Percentiles rank a stretch among this genome's conserved stretches.
Conservation (phyloP, 148 eudicot species). For the Cornus controversa region DNA sequence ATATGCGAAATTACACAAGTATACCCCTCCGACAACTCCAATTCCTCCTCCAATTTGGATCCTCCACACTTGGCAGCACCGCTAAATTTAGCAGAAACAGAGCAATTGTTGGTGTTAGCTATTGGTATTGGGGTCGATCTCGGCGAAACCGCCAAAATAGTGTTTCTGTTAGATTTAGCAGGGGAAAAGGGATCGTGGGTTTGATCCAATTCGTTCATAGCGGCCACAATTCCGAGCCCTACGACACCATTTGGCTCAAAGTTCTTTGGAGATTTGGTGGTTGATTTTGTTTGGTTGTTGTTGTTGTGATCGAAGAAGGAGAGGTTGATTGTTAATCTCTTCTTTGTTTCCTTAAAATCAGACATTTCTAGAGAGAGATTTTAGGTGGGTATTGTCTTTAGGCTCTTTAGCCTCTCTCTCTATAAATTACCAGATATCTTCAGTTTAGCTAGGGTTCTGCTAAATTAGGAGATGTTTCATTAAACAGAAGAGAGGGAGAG, state of each 20-base stretch:
- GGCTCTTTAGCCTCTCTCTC: not conserved
- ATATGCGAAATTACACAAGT: slow-evolving; percentile 55
- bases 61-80: slow-evolving; percentile 1
- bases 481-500: too few relatives aligned
- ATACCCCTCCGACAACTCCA: slow-evolving; percentile 51
- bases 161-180: not conserved
- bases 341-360: slow-evolving; percentile 21
- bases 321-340: slow-evolving; percentile 27
- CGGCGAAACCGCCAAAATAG: slow-evolving; percentile 27
- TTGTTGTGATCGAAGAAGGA: slow-evolving; percentile 22
- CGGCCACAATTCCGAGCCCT: slow-evolving; percentile 41
- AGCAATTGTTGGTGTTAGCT: not conserved
- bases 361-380: slow-evolving; percentile 26
- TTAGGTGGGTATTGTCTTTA: not conserved
- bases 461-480: not conserved
- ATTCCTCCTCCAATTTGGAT: slow-evolving; percentile 20
- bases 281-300: not conserved
- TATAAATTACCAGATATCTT: not conserved
- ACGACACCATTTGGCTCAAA: slow-evolving; percentile 32
- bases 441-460: not conserved
- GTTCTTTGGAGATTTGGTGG: slow-evolving; percentile 21
- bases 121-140: slow-evolving; percentile 39
- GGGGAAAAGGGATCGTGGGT: slow-evolving; percentile 8
- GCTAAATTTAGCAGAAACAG: not conserved
- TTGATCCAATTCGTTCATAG: slow-evolving; percentile 21